Base-by-base conservation (phyloP, 2,329 filamentous ascomycete species). In the Alternaria postmessia region DNA sequence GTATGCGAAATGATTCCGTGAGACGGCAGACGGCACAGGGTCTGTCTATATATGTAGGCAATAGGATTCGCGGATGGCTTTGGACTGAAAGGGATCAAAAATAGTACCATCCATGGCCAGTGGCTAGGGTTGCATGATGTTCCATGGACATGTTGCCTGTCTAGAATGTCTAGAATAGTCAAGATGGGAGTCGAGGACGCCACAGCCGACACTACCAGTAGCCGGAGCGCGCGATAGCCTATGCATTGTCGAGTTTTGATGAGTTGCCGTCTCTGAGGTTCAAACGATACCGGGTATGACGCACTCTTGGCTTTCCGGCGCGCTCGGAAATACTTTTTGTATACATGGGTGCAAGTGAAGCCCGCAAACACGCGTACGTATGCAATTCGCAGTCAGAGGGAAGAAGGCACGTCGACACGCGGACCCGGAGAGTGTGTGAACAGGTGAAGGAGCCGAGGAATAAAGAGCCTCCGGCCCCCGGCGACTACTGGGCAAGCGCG, bases 61-160 rank as follows among this genome's bases (percentile, higher is more conserved):
- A 49, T 55, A 48, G 51, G 22, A 53, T 57, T 51, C 32, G 43
- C 48, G 57, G 46, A 12, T 66, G 11, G 38, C 56, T 53, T 26
- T 30, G 14, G 48, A 58, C 60, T 60, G 51, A 43, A 49, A 41
- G 51, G 56, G 44, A 36, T 52, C 66, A 70, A 70, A 70, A 74
- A 72, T 74, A 74, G 71, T 49, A 65, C 46, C 58, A 60, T 65
- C 61, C 68, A 63, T 66, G 65, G 57, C 46, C 58, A 58, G 53
- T 51, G 61, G 47, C 44, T 28, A 39, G 41, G 11, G 26, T 39
- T 55, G 64, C 62, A 59, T 63, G 53, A 51, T 32, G 28, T 54
- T 42, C 46, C 48, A 53, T 58, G 58, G 53, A 51, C 24, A 55
- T 54, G 52, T 41, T 54, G 63, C 52, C 51, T 44, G 51, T 44